Evolutionary conservation across 2,329 filamentous ascomycete genomes (phyloP).

Genomic region (Nannizzia gypsea): DNA sequence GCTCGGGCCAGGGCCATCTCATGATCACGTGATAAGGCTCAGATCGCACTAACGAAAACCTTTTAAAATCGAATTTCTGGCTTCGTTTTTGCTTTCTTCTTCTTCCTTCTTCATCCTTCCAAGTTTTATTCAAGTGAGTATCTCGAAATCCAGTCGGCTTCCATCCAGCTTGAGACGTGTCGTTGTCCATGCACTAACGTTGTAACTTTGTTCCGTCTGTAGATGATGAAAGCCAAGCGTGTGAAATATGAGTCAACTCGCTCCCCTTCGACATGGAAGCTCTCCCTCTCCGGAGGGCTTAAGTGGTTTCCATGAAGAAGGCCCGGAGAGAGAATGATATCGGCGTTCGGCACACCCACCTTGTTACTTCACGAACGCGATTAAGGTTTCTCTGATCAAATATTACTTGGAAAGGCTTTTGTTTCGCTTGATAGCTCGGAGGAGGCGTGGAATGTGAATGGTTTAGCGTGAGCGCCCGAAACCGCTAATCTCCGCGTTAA

Average conservation of each 20-base stretch:
- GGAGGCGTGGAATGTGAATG: not conserved
- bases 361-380: constrained; percentile 98
- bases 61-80: not conserved
- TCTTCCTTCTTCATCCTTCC: constrained; percentile 78
- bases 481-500: not conserved
- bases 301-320: constrained; percentile 68
- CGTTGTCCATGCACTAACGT: constrained; percentile 3
- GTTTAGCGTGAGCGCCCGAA: not conserved
- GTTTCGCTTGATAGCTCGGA: not conserved
- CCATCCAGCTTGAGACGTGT: not conserved
- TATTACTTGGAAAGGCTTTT: constrained; percentile 45
- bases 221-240: constrained; percentile 99
- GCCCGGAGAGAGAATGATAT: constrained; percentile 71
- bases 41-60: not conserved
- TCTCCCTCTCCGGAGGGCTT: constrained; percentile 71
- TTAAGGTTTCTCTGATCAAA: constrained; percentile 86
- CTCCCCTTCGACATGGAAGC: constrained; percentile 55
- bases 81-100: constrained; percentile 22
- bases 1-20: not conserved
- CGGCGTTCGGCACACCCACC: constrained; percentile 98
- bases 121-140: constrained; percentile 94
- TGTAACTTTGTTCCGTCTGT: constrained; percentile 6
- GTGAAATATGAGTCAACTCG: constrained; percentile 74
- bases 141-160: not conserved
- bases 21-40: not conserved